phyloP scores from a whole-genome alignment of 2,329 filamentous ascomycete species.

The Lasiodiplodia gonubiensis region DNA sequence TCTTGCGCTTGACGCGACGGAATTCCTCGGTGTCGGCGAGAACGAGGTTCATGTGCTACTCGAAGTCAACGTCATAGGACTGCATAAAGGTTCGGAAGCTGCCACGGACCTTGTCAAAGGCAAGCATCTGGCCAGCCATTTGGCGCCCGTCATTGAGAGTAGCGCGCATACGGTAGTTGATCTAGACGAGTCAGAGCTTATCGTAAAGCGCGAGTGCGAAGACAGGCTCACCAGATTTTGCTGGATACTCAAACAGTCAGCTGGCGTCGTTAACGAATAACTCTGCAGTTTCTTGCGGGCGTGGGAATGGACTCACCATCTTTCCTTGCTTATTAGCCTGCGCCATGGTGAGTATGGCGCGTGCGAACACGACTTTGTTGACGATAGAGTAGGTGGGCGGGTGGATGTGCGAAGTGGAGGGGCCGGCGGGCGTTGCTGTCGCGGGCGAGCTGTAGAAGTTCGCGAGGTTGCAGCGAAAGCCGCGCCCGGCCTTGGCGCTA shows the following conservation, averaged over 20 bases:
- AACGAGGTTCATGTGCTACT: constrained; percentile 97
- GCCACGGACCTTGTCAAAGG: constrained; percentile 84
- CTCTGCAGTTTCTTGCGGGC: constrained; percentile 61
- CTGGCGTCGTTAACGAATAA: constrained; percentile 54
- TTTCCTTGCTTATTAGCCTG: constrained; percentile 90
- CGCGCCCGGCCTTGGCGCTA: constrained; percentile 26
- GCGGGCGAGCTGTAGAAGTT: constrained; percentile 28
- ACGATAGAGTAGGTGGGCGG: background rate
- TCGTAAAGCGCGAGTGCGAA: constrained; percentile 28
- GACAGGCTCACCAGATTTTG: constrained; percentile 65
- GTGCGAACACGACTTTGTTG: constrained; percentile 46
- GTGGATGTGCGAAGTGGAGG: background rate
- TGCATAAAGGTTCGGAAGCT: background rate
- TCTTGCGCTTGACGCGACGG: constrained; percentile 85
- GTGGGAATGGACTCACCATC: constrained; percentile 76
- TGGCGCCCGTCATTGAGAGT: constrained; percentile 94
- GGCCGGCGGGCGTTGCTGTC: constrained; percentile 12
- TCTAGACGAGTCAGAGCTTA: constrained; percentile 60
- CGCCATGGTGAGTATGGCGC: constrained; percentile 50
- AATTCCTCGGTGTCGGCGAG: constrained; percentile 99
- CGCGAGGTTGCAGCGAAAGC: constrained; percentile 20
- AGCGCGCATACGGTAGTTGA: constrained; percentile 99
- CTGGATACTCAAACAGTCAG: constrained; percentile 54
- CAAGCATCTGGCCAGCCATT: constrained; percentile 97
- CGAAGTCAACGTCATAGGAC: background rate